Evolutionary conservation across 805 yeast genomes (phyloP).

Genomic region (Torulaspora indica): DNA sequence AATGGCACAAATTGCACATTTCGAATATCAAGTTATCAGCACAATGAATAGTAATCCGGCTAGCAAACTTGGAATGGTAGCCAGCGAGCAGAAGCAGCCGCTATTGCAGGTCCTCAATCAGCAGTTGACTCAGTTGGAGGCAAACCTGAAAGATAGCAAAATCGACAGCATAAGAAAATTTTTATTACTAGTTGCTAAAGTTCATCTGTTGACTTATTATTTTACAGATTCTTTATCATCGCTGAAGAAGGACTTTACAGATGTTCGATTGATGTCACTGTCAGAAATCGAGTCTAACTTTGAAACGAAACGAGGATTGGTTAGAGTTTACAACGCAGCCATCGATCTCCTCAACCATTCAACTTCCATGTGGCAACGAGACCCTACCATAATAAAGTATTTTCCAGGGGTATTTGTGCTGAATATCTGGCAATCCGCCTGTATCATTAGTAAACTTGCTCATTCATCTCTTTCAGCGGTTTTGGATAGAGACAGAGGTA

Average conservation of each 20-base stretch:
- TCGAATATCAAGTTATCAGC: conserved; percentile 79
- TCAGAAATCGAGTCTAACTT: conserved; percentile 36
- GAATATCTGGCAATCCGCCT: conserved; percentile 88
- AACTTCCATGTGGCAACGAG: conserved; percentile 52
- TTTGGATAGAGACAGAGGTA: conserved; percentile 68
- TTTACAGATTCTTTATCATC: conserved; percentile 50
- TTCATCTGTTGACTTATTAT: conserved; percentile 78
- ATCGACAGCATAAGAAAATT: conserved; percentile 68
- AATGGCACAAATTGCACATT: conserved; percentile 77
- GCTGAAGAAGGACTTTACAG: conserved; percentile 6
- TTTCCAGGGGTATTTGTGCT: conserved; percentile 80
- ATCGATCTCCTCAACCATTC: conserved; percentile 66
- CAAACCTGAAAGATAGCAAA: conserved; percentile 41
- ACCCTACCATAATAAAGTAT: conserved; percentile 62
- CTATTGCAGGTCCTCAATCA: conserved; percentile 62
- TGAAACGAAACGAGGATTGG: conserved; percentile 68
- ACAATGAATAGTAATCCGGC: conserved; percentile 67
- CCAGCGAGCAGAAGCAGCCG: conserved; percentile 68
- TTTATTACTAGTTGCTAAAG: conserved; percentile 64
- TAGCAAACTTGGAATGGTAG: conserved; percentile 62
- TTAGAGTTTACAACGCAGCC: conserved; percentile 76
- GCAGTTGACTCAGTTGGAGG: conserved; percentile 73
- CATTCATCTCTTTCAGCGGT: conserved; percentile 68
- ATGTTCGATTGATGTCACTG: conserved; percentile 12
- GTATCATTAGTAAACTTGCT: conserved; percentile 70